Conservation (phyloP, 768 basidiomycete genomes). For the Mrakia frigida region DNA sequence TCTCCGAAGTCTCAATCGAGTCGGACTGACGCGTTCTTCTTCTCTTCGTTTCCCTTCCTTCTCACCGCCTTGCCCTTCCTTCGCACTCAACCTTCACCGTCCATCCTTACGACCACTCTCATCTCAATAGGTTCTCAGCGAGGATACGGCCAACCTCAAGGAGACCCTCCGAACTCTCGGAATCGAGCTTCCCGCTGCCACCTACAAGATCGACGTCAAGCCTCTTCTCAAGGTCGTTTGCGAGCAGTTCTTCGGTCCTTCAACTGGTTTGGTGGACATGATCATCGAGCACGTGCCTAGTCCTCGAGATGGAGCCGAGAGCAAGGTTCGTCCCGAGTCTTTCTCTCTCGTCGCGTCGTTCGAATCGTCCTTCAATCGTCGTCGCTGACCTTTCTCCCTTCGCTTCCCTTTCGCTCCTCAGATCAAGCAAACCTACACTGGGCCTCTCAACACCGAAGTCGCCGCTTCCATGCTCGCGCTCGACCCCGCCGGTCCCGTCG, state of each 20-base stretch:
- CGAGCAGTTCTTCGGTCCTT: conserved; percentile 90
- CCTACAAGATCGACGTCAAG: conserved; percentile 98
- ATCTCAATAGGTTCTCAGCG: conserved; percentile 61
- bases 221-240: conserved; percentile 88
- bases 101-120: too few relatives aligned
- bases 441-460: conserved; percentile 74
- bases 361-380: not conserved
- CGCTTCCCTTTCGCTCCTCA: conserved; percentile 39
- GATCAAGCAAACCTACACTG: conserved; percentile 81
- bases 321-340: conserved; percentile 45
- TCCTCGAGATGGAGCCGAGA: conserved; percentile 44
- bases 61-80: not conserved
- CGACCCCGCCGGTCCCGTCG: conserved; percentile 75
- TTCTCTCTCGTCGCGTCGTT: not conserved
- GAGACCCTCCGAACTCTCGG: conserved; percentile 68
- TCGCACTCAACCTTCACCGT: not conserved
- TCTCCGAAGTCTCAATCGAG: too few relatives aligned
- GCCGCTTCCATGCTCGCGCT: conserved; percentile 76
- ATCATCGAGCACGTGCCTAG: conserved; percentile 84
- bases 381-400: conserved; percentile 11
- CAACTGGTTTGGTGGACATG: conserved; percentile 87
- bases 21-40: too few relatives aligned
- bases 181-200: conserved; percentile 81
- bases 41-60: conserved; percentile 36
- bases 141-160: conserved; percentile 83